Evolutionary conservation across 1,284 basidiomycete genomes (phyloP).

Genomic region (Rhodofomes roseus): DNA sequence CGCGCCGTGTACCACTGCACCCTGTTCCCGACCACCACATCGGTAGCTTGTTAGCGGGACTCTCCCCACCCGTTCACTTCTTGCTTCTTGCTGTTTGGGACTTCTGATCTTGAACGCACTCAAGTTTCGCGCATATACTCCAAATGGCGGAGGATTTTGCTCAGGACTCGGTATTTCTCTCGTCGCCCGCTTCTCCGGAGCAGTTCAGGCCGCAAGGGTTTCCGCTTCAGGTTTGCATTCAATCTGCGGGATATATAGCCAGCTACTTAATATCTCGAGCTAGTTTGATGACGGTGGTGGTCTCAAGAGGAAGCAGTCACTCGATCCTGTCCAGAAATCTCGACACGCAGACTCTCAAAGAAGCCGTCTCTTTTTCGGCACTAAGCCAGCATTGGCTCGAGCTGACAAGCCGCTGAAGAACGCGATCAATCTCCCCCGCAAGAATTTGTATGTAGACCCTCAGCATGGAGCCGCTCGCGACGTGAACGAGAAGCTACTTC

Average conservation of each 20-base stretch:
- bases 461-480: not conserved
- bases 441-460: not conserved
- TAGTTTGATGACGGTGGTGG: not conserved
- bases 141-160: not conserved
- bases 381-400: slow-evolving; percentile 9
- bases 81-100: not conserved
- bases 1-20: too few species aligned
- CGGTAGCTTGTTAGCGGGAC: not conserved
- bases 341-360: slow-evolving; percentile 10
- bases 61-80: too few species aligned
- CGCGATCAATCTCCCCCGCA: not conserved
- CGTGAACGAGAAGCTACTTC: not conserved
- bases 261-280: not conserved
- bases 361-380: slow-evolving; percentile 11
- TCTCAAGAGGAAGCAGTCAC: not conserved
- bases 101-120: not conserved
- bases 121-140: not conserved
- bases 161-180: not conserved
- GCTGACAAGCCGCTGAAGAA: not conserved
- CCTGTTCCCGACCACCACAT: not conserved
- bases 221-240: not conserved
- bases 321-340: slow-evolving; percentile 7
- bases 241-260: too few species aligned
- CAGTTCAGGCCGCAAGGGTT: not conserved
- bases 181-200: not conserved